Conservation (phyloP, 306 rosid genomes). For the Ormosia semicastrata region DNA sequence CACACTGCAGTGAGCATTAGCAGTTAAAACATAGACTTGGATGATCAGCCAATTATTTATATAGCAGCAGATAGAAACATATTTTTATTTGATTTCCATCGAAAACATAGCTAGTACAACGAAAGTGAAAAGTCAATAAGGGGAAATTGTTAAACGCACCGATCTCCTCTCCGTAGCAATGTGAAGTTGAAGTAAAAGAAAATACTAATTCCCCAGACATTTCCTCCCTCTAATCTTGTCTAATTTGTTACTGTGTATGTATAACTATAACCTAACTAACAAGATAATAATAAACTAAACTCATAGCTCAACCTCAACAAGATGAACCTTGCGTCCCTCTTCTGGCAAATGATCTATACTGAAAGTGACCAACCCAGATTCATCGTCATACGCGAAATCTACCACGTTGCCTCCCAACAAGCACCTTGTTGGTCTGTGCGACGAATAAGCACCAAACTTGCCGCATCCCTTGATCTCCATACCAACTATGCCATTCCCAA, state of each 20-base stretch:
- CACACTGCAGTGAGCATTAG: neutral
- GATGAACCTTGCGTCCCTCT: constrained; percentile 49
- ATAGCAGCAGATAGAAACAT: neutral
- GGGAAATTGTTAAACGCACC: neutral
- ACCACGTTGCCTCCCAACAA: constrained; percentile 39
- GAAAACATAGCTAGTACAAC: neutral
- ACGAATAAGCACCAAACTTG: constrained; percentile 69
- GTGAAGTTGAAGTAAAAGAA: neutral
- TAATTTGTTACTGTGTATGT: neutral
- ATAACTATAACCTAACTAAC: neutral
- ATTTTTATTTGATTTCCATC: neutral
- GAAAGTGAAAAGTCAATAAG: neutral
- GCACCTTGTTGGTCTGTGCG: constrained; percentile 62
- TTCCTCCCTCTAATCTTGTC: neutral
- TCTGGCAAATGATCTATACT: constrained; percentile 59
- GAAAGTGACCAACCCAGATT: constrained; percentile 57
- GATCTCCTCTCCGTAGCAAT: neutral
- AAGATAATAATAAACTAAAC: neutral
- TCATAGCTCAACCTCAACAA: constrained; percentile 59
- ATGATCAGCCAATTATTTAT: neutral
- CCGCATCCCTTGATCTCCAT: constrained; percentile 85
- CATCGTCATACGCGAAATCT: constrained; percentile 46
- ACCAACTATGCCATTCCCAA: constrained; percentile 31
- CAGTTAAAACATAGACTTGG: too few relatives aligned
- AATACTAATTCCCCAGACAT: neutral